phyloP scores from a whole-genome alignment of 441 rosid genomes.

The Cnidoscolus chayamansa region DNA sequence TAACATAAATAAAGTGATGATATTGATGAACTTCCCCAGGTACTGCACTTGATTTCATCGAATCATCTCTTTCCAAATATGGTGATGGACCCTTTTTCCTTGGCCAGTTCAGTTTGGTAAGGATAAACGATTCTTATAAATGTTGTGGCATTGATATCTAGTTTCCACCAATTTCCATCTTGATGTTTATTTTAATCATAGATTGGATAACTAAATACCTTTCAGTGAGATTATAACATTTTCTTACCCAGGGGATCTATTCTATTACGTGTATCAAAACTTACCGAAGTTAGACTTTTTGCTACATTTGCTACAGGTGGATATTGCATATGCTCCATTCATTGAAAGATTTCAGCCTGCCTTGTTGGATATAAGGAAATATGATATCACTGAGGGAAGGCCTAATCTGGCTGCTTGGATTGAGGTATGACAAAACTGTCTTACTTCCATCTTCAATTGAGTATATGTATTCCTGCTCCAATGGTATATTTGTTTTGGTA shows the following conservation, averaged over 20 bases:
- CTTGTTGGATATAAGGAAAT: slow-evolving; percentile 45
- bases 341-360: slow-evolving; percentile 57
- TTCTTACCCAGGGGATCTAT: background rate
- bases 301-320: slow-evolving; percentile 40
- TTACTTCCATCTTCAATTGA: background rate
- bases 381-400: slow-evolving; percentile 56
- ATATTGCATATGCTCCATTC: slow-evolving; percentile 72
- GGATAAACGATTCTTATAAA: background rate
- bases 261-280: background rate
- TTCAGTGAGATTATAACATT: background rate
- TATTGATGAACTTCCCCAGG: slow-evolving; percentile 30
- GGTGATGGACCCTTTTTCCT: slow-evolving; percentile 69
- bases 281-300: background rate
- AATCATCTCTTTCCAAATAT: slow-evolving; percentile 60
- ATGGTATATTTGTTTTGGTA: background rate
- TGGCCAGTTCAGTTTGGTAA: slow-evolving; percentile 64
- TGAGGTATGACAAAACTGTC: slow-evolving; percentile 42
- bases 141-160: background rate
- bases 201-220: background rate
- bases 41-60: slow-evolving; percentile 62
- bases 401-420: slow-evolving; percentile 72
- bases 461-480: background rate
- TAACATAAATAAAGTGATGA: background rate
- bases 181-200: background rate
- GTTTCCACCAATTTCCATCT: background rate